These are phyloP conservation scores for Trifolium fragiferum DNA, from an alignment of 306 rosid species.

Conservation along the genomic window DNA sequence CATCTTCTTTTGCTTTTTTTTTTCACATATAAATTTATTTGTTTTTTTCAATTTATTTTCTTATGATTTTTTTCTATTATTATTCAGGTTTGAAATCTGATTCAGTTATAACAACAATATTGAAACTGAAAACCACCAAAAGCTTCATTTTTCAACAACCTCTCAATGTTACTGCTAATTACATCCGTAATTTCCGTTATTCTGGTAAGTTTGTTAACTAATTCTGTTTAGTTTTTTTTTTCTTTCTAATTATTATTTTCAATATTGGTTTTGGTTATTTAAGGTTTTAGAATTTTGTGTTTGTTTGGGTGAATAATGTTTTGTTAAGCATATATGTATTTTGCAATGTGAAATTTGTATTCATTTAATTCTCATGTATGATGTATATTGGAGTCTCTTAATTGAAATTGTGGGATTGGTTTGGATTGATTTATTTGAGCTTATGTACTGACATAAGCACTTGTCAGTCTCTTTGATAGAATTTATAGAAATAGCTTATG, in stretches of 20 bases:
- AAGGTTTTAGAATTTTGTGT: neutral
- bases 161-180: conserved; percentile 30
- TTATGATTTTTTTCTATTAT: neutral
- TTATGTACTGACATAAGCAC: neutral
- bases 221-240: neutral
- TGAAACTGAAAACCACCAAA: conserved; percentile 17
- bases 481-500: neutral
- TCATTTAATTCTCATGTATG: conserved; percentile 5
- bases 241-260: neutral
- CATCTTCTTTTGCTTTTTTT: conserved; percentile 5
- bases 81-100: conserved; percentile 48
- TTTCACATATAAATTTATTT: neutral
- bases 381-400: neutral
- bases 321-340: neutral
- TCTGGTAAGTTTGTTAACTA: conserved; percentile 45
- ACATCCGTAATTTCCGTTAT: conserved; percentile 42
- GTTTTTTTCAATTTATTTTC: neutral
- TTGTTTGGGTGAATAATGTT: conserved; percentile 4
- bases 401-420: neutral
- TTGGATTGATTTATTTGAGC: neutral
- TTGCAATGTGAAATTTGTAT: conserved; percentile 12
- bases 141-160: conserved; percentile 19
- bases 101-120: conserved; percentile 29
- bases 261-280: neutral
- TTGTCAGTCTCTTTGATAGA: neutral